A percentile compares a stretch with the other conserved stretches of the same genome.
Evolutionary conservation across 108 stramenopile species (phyloP).

Genomic region (Stephanodiscus minutulus): DNA sequence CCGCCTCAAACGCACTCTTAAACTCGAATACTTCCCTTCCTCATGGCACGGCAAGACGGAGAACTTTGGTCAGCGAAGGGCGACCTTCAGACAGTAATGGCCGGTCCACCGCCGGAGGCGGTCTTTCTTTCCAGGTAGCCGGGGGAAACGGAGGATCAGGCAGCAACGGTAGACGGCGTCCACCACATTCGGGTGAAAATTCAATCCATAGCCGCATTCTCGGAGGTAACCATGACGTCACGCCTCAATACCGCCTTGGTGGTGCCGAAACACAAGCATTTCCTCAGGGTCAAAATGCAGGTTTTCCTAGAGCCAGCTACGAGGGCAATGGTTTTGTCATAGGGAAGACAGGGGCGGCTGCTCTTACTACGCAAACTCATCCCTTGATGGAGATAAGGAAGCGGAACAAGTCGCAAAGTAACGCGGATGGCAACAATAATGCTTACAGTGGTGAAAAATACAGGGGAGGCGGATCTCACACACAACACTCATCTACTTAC

Average conservation of each 20-base stretch:
- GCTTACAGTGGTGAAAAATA: slow-evolving; percentile 17
- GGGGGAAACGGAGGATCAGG: not conserved
- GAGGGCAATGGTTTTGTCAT: slow-evolving; percentile 6
- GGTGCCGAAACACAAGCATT: not conserved
- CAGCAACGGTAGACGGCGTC: slow-evolving; percentile 7
- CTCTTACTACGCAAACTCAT: slow-evolving; percentile 32
- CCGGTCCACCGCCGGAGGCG: not conserved
- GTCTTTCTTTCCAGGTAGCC: not conserved
- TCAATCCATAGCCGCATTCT: slow-evolving; percentile 18
- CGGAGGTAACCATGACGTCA: slow-evolving; percentile 6
- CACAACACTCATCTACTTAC: not conserved
- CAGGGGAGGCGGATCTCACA: slow-evolving; percentile 4
- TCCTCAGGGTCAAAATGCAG: slow-evolving; percentile 13
- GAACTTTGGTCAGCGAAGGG: slow-evolving; percentile 15
- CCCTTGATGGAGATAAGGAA: slow-evolving; percentile 22
- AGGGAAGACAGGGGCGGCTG: slow-evolving; percentile 26
- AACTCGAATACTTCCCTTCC: slow-evolving; percentile 3
- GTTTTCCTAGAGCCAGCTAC: not conserved
- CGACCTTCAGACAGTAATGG: slow-evolving; percentile 1
- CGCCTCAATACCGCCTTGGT: not conserved
- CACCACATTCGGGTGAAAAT: slow-evolving; percentile 1
- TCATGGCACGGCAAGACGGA: slow-evolving; percentile 11
- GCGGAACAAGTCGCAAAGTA: slow-evolving; percentile 2
- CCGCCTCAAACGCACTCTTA: not conserved
- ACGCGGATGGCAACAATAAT: not conserved